Percentiles rank a stretch among this genome's conserved stretches.
Evolutionary conservation across 1,284 basidiomycete genomes (phyloP).

Genomic region (Ceratobasidium papillatum): DNA sequence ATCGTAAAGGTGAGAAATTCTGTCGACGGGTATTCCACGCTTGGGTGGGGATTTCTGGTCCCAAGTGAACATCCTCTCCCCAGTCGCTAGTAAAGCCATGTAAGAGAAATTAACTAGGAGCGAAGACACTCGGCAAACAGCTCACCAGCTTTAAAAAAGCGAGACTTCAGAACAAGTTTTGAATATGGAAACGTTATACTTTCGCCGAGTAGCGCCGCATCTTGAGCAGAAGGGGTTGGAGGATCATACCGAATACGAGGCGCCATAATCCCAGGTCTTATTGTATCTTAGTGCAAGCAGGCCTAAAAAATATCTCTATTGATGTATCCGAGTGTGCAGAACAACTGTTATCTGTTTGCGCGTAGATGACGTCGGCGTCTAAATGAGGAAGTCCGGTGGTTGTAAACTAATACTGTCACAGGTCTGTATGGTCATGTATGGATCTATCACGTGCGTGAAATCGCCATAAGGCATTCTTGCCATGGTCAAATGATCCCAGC

Average conservation of each 20-base stretch:
- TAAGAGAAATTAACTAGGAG: neutral
- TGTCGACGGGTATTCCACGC: neutral
- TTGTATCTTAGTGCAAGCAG: neutral
- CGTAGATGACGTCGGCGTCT: too few relatives aligned
- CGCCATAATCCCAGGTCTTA: neutral
- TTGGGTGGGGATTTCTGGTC: slow-evolving; percentile 5
- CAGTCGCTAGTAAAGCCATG: neutral
- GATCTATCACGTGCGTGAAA: neutral
- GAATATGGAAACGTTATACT: slow-evolving; percentile 1
- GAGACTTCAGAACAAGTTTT: neutral
- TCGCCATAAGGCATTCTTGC: too few relatives aligned
- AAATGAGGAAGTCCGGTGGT: too few relatives aligned
- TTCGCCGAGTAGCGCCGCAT: neutral
- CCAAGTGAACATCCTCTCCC: slow-evolving; percentile 10
- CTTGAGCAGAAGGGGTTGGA: neutral
- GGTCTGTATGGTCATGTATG: neutral
- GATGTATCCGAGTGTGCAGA: too few relatives aligned
- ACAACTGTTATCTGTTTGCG: too few relatives aligned
- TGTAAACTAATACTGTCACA: too few relatives aligned
- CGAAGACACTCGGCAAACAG: neutral
- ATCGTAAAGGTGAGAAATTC: neutral
- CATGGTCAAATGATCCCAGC: too few relatives aligned
- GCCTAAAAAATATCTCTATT: too few relatives aligned
- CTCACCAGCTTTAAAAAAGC: slow-evolving; percentile 19
- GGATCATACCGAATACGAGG: neutral